A percentile compares a stretch with the other conserved stretches of the same genome.
These are phyloP conservation scores for Lactifluus piperatus DNA, from an alignment of 768 basidiomycete species.

Conservation along the genomic window DNA sequence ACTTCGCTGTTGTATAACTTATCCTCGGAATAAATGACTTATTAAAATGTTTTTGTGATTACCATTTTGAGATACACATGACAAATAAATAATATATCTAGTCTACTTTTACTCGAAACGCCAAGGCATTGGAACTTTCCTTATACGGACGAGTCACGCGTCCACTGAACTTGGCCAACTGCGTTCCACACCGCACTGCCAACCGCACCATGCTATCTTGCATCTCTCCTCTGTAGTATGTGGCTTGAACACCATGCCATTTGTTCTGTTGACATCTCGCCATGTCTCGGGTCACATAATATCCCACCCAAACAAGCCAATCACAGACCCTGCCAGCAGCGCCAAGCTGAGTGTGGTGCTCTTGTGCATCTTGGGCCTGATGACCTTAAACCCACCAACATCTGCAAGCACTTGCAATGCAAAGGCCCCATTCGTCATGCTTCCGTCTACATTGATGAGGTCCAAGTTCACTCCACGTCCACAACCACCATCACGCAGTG, in stretches of 20 bases:
- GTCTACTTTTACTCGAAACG: too few relatives aligned
- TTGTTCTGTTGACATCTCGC: constrained; percentile 77
- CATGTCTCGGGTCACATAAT: constrained; percentile 75
- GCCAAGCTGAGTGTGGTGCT: constrained; percentile 93
- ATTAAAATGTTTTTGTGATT: too few relatives aligned
- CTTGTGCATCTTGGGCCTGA: constrained; percentile 96
- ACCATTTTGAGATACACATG: too few relatives aligned
- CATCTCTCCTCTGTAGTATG: constrained; percentile 42
- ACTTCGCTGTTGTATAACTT: too few relatives aligned
- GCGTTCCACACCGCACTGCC: constrained; percentile 85
- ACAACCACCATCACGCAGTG: too few relatives aligned
- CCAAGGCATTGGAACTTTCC: too few relatives aligned
- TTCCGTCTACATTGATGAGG: constrained; percentile 92
- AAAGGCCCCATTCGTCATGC: constrained; percentile 90
- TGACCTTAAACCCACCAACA: constrained; percentile 84
- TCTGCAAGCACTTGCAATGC: constrained; percentile 84
- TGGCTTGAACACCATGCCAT: constrained; percentile 63
- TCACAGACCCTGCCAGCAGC: constrained; percentile 82
- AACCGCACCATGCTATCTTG: constrained; percentile 61
- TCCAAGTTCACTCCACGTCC: too few relatives aligned
- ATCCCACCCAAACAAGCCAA: constrained; percentile 90
- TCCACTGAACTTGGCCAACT: too few relatives aligned
- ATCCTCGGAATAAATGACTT: too few relatives aligned
- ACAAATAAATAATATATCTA: too few relatives aligned
- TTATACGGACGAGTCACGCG: too few relatives aligned